Evolutionary conservation across 1,139 yeast species (phyloP), one percentile per base, ranked within the genome.

Genomic region (Lodderomyces metapsilosis): DNA sequence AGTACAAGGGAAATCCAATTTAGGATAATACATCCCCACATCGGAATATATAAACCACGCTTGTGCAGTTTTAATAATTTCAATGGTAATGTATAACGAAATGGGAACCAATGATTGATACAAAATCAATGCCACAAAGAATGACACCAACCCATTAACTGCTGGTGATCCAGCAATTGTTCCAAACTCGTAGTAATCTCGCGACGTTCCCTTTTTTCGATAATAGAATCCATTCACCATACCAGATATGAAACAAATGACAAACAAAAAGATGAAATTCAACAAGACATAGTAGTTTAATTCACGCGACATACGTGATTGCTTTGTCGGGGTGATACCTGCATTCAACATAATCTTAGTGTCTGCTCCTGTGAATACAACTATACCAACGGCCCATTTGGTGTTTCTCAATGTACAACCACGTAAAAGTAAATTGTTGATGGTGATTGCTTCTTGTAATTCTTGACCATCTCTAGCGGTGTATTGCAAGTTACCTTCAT

Each of bases 91-190:
- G 57, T 78, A 78, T 46, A 78, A 68, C 1, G 84, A 78, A 45
- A 78, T 78, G 3, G 84, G 84, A 23, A 78, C 81, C 57, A 78
- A 66, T 0, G 82, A 74, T 58, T 76, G 82, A 54, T 76, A 78
- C 50, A 78, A 61, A 43, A 78, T 78, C 43, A 78, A 60, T 1
- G 80, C 75, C 34, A 78, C 84, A 49, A 68, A 66, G 48, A 76
- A 77, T 27, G 68, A 64, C 16, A 78, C 72, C 10, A 76, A 51
- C 38, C 84, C 84, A 54, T 77, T 78, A 20, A 59, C 62, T 27
- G 73, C 71, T 1, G 84, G 74, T 1, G 76, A 50, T 0, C 76
- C 73, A 2, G 78, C 82, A 50, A 73, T 65, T 0, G 80, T 71
- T 34, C 76, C 76, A 49, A 66, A 76, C 47, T 77, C 82, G 50